A percentile compares a stretch with the other conserved stretches of the same genome.
Conservation (phyloP, 2,329 filamentous ascomycete genomes). For the Phyllosticta citribraziliensis region DNA sequence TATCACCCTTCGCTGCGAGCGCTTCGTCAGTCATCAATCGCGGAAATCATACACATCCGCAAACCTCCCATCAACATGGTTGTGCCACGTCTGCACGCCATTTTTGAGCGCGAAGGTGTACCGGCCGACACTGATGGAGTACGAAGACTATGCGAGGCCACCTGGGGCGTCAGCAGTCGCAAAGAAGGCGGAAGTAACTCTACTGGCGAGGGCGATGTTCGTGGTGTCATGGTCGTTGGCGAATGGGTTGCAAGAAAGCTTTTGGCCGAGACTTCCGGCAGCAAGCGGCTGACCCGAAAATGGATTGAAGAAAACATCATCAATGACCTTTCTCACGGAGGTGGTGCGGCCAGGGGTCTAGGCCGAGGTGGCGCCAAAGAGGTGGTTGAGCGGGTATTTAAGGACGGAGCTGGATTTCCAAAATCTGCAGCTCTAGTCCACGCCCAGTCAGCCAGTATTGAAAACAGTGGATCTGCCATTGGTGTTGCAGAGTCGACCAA, state of each 20-base stretch:
- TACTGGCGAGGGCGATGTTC: slow-evolving; percentile 63
- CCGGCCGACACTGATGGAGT: slow-evolving; percentile 83
- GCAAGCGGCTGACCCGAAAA: slow-evolving; percentile 53
- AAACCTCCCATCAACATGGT: slow-evolving; percentile 83
- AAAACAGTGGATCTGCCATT: slow-evolving; percentile 42
- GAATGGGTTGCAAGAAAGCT: slow-evolving; percentile 77
- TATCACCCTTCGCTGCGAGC: slow-evolving; percentile 85
- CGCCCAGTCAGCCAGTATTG: slow-evolving; percentile 18
- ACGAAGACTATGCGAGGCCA: slow-evolving; percentile 70
- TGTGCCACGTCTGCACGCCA: slow-evolving; percentile 64
- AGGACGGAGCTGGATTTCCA: slow-evolving; percentile 68
- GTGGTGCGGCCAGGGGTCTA: slow-evolving; percentile 59
- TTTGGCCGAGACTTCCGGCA: slow-evolving; percentile 33
- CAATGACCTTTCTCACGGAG: slow-evolving; percentile 57
- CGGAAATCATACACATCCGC: slow-evolving; percentile 85
- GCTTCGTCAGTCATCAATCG: slow-evolving; percentile 71
- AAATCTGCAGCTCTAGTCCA: slow-evolving; percentile 41
- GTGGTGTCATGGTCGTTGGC: slow-evolving; percentile 75
- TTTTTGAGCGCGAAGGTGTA: slow-evolving; percentile 86
- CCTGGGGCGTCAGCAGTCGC: slow-evolving; percentile 69
- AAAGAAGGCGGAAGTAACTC: slow-evolving; percentile 49
- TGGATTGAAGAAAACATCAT: slow-evolving; percentile 69
- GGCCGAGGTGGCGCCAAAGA: slow-evolving; percentile 65
- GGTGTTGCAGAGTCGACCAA: slow-evolving; percentile 66
- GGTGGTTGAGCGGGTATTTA: slow-evolving; percentile 68